Conservation (phyloP, 495 filamentous ascomycete species). For the Neurospora terricola region DNA sequence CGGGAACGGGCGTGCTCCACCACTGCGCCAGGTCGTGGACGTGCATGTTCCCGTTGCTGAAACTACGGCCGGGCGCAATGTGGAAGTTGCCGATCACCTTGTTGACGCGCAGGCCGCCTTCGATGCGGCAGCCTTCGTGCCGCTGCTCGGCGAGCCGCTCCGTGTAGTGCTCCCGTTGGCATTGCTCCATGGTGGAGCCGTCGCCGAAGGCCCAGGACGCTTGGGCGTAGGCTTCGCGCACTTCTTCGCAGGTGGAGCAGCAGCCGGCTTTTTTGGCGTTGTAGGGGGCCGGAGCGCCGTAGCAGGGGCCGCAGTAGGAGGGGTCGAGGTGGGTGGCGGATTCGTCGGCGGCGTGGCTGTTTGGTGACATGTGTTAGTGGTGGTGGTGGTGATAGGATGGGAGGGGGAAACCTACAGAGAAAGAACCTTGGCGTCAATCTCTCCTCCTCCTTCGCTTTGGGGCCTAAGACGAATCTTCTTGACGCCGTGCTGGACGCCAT, state of each 20-base stretch:
- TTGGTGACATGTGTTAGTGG: slow-evolving; percentile 5
- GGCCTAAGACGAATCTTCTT: slow-evolving; percentile 75
- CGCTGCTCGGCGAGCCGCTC: slow-evolving; percentile 80
- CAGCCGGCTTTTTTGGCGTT: slow-evolving; percentile 68
- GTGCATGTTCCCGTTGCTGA: slow-evolving; percentile 82
- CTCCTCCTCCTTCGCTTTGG: slow-evolving; percentile 61
- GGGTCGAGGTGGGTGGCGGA: slow-evolving; percentile 77
- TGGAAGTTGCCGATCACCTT: slow-evolving; percentile 99
- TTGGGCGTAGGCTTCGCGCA: slow-evolving; percentile 83
- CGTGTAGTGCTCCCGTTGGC: slow-evolving; percentile 83
- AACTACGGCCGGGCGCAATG: slow-evolving; percentile 83
- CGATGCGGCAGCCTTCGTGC: slow-evolving; percentile 87
- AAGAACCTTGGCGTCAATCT: slow-evolving; percentile 63
- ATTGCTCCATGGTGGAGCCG: slow-evolving; percentile 91
- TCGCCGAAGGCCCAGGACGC: slow-evolving; percentile 87
- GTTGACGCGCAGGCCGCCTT: slow-evolving; percentile 87
- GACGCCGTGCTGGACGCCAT: slow-evolving; percentile 84
- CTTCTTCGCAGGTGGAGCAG: slow-evolving; percentile 95
- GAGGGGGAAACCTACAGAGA: slow-evolving; percentile 49
- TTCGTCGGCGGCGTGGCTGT: slow-evolving; percentile 50
- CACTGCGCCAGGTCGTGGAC: slow-evolving; percentile 96
- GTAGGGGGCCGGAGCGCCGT: slow-evolving; percentile 64
- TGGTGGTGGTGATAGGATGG: not conserved
- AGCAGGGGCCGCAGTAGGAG: slow-evolving; percentile 87
- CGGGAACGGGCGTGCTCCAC: slow-evolving; percentile 53